phyloP scores from a whole-genome alignment of 345 rosid genomes.

The Trapa incisa region DNA sequence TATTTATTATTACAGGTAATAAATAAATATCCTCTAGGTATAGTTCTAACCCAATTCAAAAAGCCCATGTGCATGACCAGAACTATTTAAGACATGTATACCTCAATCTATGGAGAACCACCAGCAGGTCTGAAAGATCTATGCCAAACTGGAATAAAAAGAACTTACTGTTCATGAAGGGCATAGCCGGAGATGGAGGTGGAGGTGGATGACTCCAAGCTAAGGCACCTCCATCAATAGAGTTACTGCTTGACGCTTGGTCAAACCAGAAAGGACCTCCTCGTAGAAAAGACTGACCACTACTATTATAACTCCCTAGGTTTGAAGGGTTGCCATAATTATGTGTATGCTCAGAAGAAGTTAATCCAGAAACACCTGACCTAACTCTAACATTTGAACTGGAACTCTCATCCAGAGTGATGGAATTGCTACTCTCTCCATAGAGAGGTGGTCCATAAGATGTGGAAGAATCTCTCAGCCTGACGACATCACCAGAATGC shows the following conservation, averaged over 20 bases:
- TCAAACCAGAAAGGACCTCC: conserved; percentile 36
- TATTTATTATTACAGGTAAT: not conserved
- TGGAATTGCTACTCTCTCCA: conserved; percentile 18
- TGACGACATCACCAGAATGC: conserved; percentile 32
- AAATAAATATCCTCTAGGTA: too few relatives aligned
- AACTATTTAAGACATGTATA: too few relatives aligned
- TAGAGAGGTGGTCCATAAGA: conserved; percentile 29
- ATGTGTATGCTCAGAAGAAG: conserved; percentile 34
- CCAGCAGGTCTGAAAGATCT: too few relatives aligned
- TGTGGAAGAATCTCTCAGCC: conserved; percentile 23
- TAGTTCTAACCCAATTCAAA: too few relatives aligned
- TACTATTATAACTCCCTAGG: conserved; percentile 36
- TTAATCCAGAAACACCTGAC: conserved; percentile 38
- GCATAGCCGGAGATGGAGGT: conserved; percentile 33
- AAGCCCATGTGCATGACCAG: too few relatives aligned
- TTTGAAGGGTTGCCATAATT: conserved; percentile 25
- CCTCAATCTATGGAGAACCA: too few relatives aligned
- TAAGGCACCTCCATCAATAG: conserved; percentile 35
- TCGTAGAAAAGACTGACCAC: conserved; percentile 37
- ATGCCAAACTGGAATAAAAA: not conserved
- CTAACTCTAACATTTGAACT: conserved; percentile 52
- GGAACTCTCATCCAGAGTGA: conserved; percentile 33
- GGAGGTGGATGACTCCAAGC: conserved; percentile 51
- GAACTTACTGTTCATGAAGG: conserved; percentile 53
- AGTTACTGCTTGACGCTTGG: conserved; percentile 24